Percentiles rank a stretch among this genome's conserved stretches.
phyloP scores from a whole-genome alignment of 805 yeast genomes.

The Zygotorulaspora chibaensis region DNA sequence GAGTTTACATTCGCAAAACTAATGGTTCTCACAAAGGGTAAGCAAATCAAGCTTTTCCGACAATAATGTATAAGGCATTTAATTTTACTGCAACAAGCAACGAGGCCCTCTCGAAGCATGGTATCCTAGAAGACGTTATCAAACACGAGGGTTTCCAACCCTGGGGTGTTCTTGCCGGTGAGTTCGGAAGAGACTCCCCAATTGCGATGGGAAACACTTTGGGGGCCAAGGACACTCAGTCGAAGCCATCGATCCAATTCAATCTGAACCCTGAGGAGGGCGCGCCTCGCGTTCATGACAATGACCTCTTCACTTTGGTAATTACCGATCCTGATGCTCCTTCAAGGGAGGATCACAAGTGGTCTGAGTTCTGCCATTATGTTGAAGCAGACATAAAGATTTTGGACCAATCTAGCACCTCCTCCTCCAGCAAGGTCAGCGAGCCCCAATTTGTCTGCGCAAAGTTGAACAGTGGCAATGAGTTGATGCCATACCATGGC shows the following conservation, averaged over 20 bases:
- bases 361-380: slow-evolving; percentile 87
- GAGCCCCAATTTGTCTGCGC: slow-evolving; percentile 42
- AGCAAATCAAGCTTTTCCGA: background rate
- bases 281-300: slow-evolving; percentile 19
- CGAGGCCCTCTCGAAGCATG: slow-evolving; percentile 28
- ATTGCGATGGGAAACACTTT: slow-evolving; percentile 80
- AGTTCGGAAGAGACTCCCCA: slow-evolving; percentile 24
- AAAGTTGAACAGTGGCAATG: slow-evolving; percentile 36
- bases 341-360: slow-evolving; percentile 69
- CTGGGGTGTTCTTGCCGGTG: slow-evolving; percentile 27
- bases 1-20: no score
- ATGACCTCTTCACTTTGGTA: slow-evolving; percentile 62
- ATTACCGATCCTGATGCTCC: slow-evolving; percentile 96
- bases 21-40: background rate
- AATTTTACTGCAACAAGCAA: slow-evolving; percentile 16
- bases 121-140: slow-evolving; percentile 29
- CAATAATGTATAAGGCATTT: slow-evolving; percentile 1
- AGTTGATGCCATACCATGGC: slow-evolving; percentile 59
- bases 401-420: slow-evolving; percentile 7
- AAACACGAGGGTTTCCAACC: slow-evolving; percentile 17
- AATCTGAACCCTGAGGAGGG: slow-evolving; percentile 43
- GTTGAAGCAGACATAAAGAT: slow-evolving; percentile 45
- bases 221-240: slow-evolving; percentile 60
- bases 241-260: slow-evolving; percentile 61
- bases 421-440: slow-evolving; percentile 7